Evolutionary conservation across 352 stramenopile species (phyloP), one percentile per base, ranked within the genome.

Genomic region (Thraustotheca clavata): DNA sequence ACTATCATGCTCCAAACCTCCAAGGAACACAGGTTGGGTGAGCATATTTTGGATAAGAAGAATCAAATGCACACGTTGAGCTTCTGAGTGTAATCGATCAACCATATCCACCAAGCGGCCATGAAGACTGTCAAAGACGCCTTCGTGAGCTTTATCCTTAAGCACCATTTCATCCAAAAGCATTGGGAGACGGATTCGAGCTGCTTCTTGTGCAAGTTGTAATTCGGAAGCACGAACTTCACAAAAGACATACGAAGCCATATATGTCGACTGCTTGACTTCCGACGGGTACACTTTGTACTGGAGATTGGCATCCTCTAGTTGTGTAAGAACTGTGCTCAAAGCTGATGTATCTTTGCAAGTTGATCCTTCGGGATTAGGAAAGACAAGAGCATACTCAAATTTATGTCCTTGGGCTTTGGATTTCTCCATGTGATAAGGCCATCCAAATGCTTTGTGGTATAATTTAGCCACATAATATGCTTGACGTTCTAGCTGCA

Each of bases 211-310:
- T 34, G 80, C 76, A 62, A 93, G 73, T 36, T 87, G 77, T 50
- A 87, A 73, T 46, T 91, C 82, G 0, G 79, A 75, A 2, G 82
- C 84, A 35, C 84, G 82, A 54, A 93, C 82, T 71, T 93, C 89
- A 70, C 82, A 91, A 69, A 91, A 93, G 9, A 90, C 77, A 57
- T 55, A 43, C 57, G 57, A 65, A n/a, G 57, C 24, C 36, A 65
- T 35, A 32, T 65, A 65, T 32, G 57, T 47, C 8, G 57, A 65
- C 27, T 43, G 24, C 26, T 65, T 65, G n/a, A 20, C 57, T 12
- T 18, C 24, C 38, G 57, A 65, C 6, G 57, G 57, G 38, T 65
- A 65, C 40, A 65, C 40, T 16, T 54, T 65, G 57, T 55, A 65
- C 41, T 50, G 24, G 11, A 65, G 4, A 24, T 41, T 41, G n/a